Evolutionary conservation across 2,329 filamentous ascomycete genomes (phyloP), one percentile per base, ranked within the genome.

Genomic region (Colletotrichum tabaci): DNA sequence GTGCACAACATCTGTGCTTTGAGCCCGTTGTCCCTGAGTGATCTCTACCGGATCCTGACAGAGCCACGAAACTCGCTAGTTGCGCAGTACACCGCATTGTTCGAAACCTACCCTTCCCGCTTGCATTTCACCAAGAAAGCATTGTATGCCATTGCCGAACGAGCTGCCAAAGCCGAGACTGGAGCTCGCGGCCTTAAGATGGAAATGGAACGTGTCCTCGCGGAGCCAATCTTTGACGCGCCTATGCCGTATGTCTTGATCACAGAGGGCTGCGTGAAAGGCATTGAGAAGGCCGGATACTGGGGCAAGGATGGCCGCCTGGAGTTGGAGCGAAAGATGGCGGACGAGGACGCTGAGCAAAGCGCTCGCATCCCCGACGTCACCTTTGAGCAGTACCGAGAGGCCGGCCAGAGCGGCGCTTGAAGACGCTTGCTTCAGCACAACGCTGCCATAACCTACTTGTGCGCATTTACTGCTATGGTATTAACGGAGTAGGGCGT

Each of bases 51-150:
- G 63, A 96, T 99, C 73, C 87, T 99, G 49, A 98, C 94, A 0
- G 96, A 98, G 80, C 96, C 96, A 1, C 91, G 93, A 69, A 98
- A 98, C 83, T 94, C 92, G 64, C 88, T 99, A 0, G 87, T 98
- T 3, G 90, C 92, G 57, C 96, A 99, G 82, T 98, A 98, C 81
- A 93, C 92, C 21, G 92, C 95, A 3, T 89, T 98, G 1, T 98
- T 98, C 79, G 90, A 93, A 67, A 92, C 90, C 1, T 92, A 91
- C 73, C 92, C 96, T 0, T 94, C 93, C 66, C 92, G 94, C 58
- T 85, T 99, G 3, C 90, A 90, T 74, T 97, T 98, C 82, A 98
- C 96, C 0, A 92, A 90, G 4, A 90, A 91, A 8, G 93, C 96
- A 0, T 84, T 98, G n/a, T 87, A 91, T 73, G 93, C 93, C 61